These are phyloP conservation scores for Botrytis deweyae DNA, from an alignment of 2,329 filamentous ascomycete genomes.

Conservation along the genomic window DNA sequence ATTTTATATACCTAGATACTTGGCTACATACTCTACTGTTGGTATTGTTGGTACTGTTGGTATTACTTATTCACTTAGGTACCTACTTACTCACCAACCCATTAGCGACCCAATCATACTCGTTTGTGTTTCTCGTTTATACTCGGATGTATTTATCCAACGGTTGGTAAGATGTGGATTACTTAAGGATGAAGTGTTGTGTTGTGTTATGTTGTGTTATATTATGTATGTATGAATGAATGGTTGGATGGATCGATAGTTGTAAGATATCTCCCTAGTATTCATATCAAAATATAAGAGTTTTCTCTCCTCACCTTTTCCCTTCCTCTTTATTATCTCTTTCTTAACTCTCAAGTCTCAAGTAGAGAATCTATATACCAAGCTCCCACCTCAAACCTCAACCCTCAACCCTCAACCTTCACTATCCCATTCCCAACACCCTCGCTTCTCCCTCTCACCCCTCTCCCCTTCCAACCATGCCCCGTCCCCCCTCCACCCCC, in stretches of 20 bases:
- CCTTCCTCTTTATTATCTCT: no score
- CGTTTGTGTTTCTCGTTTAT: not conserved
- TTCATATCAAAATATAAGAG: not conserved
- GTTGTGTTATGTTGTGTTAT: not conserved
- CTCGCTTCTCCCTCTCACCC: not conserved
- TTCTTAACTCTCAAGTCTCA: not conserved
- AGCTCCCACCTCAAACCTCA: not conserved
- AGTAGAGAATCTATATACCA: not conserved
- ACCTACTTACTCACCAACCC: no score
- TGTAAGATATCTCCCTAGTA: not conserved
- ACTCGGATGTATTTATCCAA: not conserved
- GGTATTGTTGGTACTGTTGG: not conserved
- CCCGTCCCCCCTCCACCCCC: not conserved
- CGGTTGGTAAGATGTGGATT: not conserved
- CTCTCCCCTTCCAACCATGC: not conserved
- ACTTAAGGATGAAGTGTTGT: not conserved
- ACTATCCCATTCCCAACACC: not conserved
- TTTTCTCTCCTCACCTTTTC: not conserved
- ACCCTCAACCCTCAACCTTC: not conserved
- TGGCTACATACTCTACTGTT: not conserved
- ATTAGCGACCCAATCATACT: not conserved
- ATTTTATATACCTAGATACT: not conserved
- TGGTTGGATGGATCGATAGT: not conserved
- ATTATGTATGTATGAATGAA: not conserved
- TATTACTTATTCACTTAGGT: not conserved